Percentiles rank a stretch among this genome's conserved stretches.
These are phyloP conservation scores for Trichophyton equinum DNA, from an alignment of 2,329 filamentous ascomycete genomes.

Conservation along the genomic window DNA sequence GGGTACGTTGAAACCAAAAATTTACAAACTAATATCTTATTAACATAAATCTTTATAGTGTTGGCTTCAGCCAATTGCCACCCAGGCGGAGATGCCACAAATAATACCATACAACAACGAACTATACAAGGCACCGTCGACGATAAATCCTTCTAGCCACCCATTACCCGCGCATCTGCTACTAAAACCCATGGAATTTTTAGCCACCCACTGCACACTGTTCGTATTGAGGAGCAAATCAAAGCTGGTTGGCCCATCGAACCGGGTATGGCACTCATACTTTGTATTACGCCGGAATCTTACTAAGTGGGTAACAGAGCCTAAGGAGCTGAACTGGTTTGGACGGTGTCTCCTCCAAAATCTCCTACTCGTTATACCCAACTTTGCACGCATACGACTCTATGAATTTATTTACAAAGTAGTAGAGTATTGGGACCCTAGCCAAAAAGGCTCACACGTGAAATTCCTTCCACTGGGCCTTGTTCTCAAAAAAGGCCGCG, in stretches of 20 bases:
- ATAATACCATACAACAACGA: background rate
- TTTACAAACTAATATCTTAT: background rate
- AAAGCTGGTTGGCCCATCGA: conserved; percentile 7
- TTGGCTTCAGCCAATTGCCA: background rate
- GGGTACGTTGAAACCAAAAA: background rate
- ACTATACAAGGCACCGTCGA: conserved; percentile 5
- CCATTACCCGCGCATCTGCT: conserved; percentile 5
- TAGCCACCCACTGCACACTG: background rate
- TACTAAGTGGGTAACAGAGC: background rate
- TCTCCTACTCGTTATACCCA: conserved; percentile 2
- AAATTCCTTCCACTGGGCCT: conserved; percentile 11
- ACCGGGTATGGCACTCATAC: background rate
- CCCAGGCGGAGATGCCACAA: background rate
- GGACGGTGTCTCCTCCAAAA: background rate
- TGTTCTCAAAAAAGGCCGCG: conserved; percentile 6
- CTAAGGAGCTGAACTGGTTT: background rate
- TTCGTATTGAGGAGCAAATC: conserved; percentile 1
- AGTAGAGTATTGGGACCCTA: conserved; percentile 6
- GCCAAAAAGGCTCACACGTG: background rate
- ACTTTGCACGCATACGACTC: conserved; percentile 1
- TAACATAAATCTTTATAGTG: conserved; percentile 4
- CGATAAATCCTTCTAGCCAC: conserved; percentile 3
- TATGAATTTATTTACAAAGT: conserved; percentile 5
- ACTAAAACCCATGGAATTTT: conserved; percentile 2
- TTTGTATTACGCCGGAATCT: background rate